Evolutionary conservation across 495 filamentous ascomycete species (phyloP).

Genomic region (Glutinoglossum americanum): DNA sequence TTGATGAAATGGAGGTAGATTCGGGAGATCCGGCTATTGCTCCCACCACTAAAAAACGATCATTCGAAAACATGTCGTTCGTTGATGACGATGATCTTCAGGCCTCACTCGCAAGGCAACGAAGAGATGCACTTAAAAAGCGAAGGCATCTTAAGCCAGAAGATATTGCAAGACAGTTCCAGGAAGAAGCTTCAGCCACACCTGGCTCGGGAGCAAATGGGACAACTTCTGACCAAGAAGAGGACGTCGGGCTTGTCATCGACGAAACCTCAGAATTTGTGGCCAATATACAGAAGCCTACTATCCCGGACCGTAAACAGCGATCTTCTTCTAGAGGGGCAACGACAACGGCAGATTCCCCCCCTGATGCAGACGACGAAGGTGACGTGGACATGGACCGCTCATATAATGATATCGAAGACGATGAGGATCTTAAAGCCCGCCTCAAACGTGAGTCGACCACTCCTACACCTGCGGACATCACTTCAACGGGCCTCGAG

Average conservation of each 20-base stretch:
- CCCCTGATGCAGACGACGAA: constrained; percentile 28
- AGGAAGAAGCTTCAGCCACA: constrained; percentile 44
- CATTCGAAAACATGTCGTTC: constrained; percentile 45
- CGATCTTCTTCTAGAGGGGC: constrained; percentile 4
- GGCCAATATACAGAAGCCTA: constrained; percentile 49
- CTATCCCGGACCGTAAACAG: constrained; percentile 37
- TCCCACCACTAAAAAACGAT: constrained; percentile 31
- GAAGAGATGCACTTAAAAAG: constrained; percentile 70
- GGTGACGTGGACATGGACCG: constrained; percentile 44
- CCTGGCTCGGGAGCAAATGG: constrained; percentile 18
- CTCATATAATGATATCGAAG: constrained; percentile 33
- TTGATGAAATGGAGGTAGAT: constrained; percentile 61
- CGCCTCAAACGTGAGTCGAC: constrained; percentile 30
- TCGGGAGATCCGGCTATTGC: constrained; percentile 19
- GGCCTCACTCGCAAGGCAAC: constrained; percentile 56
- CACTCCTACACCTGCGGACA: constrained; percentile 22
- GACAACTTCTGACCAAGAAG: constrained; percentile 24
- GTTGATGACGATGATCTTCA: constrained; percentile 89
- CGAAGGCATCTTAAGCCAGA: constrained; percentile 64
- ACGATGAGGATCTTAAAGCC: constrained; percentile 27
- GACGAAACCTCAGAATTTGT: constrained; percentile 94
- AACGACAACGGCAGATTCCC: constrained; percentile 22
- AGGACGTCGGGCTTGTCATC: constrained; percentile 60
- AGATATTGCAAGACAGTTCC: constrained; percentile 64
- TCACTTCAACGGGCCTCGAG: constrained; percentile 56